These are phyloP conservation scores for Allantophomopsis lycopodina DNA, from an alignment of 2,329 filamentous ascomycete species.

Conservation along the genomic window DNA sequence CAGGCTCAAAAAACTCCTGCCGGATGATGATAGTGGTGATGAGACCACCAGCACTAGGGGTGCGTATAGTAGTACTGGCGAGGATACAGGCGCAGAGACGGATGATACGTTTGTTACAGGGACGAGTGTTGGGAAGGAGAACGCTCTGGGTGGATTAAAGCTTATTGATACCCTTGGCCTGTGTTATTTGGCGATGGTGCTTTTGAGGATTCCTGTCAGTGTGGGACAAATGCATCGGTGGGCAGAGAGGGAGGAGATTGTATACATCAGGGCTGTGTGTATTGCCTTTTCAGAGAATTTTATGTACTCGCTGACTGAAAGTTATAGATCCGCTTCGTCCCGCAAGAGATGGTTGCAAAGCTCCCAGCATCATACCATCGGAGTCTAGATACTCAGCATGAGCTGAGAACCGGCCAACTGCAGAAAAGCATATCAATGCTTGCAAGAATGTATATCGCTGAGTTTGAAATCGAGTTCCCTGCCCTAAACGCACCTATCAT, in stretches of 20 bases:
- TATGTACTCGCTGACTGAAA: conserved; percentile 1
- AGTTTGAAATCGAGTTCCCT: conserved; percentile 61
- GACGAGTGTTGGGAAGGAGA: conserved; percentile 28
- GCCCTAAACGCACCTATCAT: conserved; percentile 56
- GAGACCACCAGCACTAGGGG: conserved; percentile 12
- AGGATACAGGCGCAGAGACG: conserved; percentile 19
- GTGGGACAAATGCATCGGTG: conserved; percentile 60
- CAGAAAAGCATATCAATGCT: conserved; percentile 50
- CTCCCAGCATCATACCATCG: conserved; percentile 48
- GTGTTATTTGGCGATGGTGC: conserved; percentile 65
- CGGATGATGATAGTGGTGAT: conserved; percentile 18
- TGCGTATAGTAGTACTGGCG: conserved; percentile 12
- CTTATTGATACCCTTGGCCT: conserved; percentile 64
- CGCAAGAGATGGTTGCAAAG: conserved; percentile 49
- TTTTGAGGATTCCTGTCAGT: conserved; percentile 65
- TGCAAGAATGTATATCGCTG: conserved; percentile 46
- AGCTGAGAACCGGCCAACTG: conserved; percentile 40
- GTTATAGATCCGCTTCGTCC: conserved; percentile 37
- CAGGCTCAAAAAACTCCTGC: conserved; percentile 23
- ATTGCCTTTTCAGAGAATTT: background rate
- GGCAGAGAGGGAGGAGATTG: conserved; percentile 52
- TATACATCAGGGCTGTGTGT: conserved; percentile 55
- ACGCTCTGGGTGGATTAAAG: conserved; percentile 30
- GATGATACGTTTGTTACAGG: conserved; percentile 24
- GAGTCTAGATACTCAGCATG: conserved; percentile 36